Conservation (phyloP, 768 basidiomycete genomes). For the Steccherinum ochraceum region DNA sequence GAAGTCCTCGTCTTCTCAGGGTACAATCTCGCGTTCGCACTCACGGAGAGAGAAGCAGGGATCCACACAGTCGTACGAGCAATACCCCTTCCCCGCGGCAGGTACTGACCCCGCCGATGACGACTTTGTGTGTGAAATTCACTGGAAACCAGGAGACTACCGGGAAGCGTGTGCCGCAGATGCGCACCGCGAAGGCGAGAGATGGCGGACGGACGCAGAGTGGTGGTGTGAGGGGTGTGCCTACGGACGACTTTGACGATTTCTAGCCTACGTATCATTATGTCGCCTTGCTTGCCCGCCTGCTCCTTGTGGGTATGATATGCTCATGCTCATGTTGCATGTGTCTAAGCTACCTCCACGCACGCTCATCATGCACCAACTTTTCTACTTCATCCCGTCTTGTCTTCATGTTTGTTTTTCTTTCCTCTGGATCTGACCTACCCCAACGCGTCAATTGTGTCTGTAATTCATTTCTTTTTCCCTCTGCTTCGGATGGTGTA, state of each 20-base stretch:
- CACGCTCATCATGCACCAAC: neutral
- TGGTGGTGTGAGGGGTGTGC: conserved; percentile 75
- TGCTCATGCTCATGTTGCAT: neutral
- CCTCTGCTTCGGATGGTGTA: neutral
- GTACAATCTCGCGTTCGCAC: conserved; percentile 10
- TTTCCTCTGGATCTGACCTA: neutral
- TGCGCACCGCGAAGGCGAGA: conserved; percentile 68
- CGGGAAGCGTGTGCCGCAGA: conserved; percentile 40
- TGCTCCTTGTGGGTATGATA: too few species aligned
- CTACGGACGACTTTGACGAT: conserved; percentile 31
- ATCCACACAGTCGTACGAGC: conserved; percentile 21
- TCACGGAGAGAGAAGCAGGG: conserved; percentile 6
- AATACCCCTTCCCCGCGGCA: conserved; percentile 64
- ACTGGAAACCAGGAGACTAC: conserved; percentile 3
- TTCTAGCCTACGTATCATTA: conserved; percentile 9
- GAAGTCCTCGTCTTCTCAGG: conserved; percentile 36
- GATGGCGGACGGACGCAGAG: conserved; percentile 84
- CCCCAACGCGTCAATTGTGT: neutral
- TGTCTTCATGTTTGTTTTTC: too few species aligned
- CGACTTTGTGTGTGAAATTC: conserved; percentile 2
- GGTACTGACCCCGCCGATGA: conserved; percentile 16
- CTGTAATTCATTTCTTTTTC: neutral
- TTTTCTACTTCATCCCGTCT: too few species aligned
- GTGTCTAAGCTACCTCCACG: too few species aligned
- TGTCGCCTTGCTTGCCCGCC: neutral